Conservation (phyloP, 805 yeast genomes). For the Millerago galiae region DNA sequence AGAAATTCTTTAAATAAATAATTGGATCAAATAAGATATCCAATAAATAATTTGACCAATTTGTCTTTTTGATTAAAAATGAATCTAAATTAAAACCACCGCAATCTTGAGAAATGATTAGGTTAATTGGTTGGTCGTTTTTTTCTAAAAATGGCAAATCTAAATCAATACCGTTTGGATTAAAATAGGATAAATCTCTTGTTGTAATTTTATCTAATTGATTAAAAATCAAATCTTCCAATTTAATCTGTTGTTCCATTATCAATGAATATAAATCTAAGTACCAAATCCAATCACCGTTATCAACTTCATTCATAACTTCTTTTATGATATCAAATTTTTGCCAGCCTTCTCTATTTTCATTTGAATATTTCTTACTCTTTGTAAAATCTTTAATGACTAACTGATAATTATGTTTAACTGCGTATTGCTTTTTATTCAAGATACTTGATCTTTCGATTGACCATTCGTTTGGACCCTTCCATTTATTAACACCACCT, state of each 20-base stretch:
- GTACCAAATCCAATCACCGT: constrained; percentile 37
- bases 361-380: constrained; percentile 43
- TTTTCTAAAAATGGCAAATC: constrained; percentile 25
- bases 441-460: constrained; percentile 42
- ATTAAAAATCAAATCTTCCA: constrained; percentile 31
- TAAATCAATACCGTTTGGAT: constrained; percentile 28
- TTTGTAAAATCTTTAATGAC: constrained; percentile 39
- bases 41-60: constrained; percentile 31
- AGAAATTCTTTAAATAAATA: constrained; percentile 34
- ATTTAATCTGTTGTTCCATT: constrained; percentile 32
- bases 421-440: constrained; percentile 43
- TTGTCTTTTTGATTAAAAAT: constrained; percentile 31
- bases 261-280: constrained; percentile 33
- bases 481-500: constrained; percentile 35
- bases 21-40: constrained; percentile 38
- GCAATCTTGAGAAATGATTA: constrained; percentile 35
- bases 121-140: constrained; percentile 29
- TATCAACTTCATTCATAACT: constrained; percentile 27
- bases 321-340: constrained; percentile 32
- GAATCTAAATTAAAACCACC: constrained; percentile 36
- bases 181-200: constrained; percentile 30
- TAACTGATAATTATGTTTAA: constrained; percentile 41
- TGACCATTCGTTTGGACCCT: constrained; percentile 36
- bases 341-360: constrained; percentile 42
- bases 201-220: constrained; percentile 24